Evolutionary conservation across 1,284 basidiomycete genomes (phyloP), one percentile per base, ranked within the genome.

Genomic region (Veloboletus limbatus): DNA sequence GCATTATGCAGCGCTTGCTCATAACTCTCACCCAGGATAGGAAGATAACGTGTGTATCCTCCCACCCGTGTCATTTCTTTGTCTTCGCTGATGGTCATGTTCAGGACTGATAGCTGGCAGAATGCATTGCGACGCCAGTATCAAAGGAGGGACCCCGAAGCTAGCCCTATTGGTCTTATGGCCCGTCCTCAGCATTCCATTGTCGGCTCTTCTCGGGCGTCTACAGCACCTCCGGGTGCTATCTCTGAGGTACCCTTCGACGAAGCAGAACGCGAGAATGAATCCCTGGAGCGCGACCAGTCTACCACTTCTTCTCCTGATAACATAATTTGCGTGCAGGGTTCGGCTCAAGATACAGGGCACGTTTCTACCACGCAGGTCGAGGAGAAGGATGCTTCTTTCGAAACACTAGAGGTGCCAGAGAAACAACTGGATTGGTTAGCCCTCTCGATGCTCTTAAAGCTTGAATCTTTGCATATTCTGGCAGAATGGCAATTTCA

Each of bases 401-500:
- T 50, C 2, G 55, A 56, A 16, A 24, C 40, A 17, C 42, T 54
- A n/a, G 55, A 56, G 18, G 33, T 27, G 27, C 33, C 40, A n/a
- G 63, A 49, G 55, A 59, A 58, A 47, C 63, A 47, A 43, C 50
- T 49, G 40, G 74, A 88, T 57, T 91, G 88, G 88, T 68, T 78
- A 30, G 73, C 82, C 37, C 75, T 91, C 14, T 69, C 80, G 10
- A 82, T 85, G 73, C 75, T 88, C 44, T 72, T 75, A 31, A 91
- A 88, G 59, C 74, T 96, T 34, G 88, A 95, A 53, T 80, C 85
- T 8, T 69, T 96, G 51, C 77, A 88, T 54, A 69, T 77, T 11
- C 68, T 91, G 40, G 75, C 74, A 20, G 88, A 91, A 63, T 91
- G 88, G 88, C 85, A 88, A 56, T 90, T 90, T 54, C 84, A 89